A percentile compares a stretch with the other conserved stretches of the same genome.
phyloP scores from a whole-genome alignment of 2,329 filamentous ascomycete species.

The Aureobasidium sp. region DNA sequence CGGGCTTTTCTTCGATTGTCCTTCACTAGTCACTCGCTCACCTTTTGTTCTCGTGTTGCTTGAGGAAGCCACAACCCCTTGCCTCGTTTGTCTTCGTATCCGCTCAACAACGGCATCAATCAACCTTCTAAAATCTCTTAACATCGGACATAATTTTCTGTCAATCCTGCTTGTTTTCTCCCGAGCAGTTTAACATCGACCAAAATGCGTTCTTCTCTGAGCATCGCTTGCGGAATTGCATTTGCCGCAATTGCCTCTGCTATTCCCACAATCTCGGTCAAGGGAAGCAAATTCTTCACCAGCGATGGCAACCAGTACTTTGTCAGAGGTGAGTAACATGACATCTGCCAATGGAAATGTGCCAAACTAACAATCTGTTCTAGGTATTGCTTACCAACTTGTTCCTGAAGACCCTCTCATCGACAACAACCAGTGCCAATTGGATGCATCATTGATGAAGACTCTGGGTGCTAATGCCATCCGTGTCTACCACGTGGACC shows the following conservation, averaged over 20 bases:
- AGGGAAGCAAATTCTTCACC: slow-evolving; percentile 80
- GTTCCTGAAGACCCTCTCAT: slow-evolving; percentile 67
- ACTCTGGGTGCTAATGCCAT: slow-evolving; percentile 75
- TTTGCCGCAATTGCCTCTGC: slow-evolving; percentile 35
- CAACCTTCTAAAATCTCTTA: neutral
- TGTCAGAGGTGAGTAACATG: slow-evolving; percentile 59
- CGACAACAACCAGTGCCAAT: slow-evolving; percentile 66
- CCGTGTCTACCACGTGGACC: slow-evolving; percentile 76
- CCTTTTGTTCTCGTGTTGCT: neutral
- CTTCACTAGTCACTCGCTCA: slow-evolving; percentile 1
- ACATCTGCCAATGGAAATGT: neutral
- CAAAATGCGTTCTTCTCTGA: slow-evolving; percentile 1
- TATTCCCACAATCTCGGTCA: slow-evolving; percentile 50
- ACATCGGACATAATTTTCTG: neutral
- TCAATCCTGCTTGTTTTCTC: neutral
- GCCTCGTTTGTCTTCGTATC: slow-evolving; percentile 4
- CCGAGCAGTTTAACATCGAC: neutral
- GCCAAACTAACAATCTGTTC: slow-evolving; percentile 35
- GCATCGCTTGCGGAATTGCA: slow-evolving; percentile 3
- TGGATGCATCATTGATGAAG: slow-evolving; percentile 71
- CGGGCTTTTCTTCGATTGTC: neutral
- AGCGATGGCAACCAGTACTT: slow-evolving; percentile 75
- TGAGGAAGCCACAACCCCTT: slow-evolving; percentile 5
- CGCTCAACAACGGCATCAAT: neutral
- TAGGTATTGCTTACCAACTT: slow-evolving; percentile 38